Base-by-base conservation (phyloP, 2,329 filamentous ascomycete genomes). In the Fusarium papillatum region DNA sequence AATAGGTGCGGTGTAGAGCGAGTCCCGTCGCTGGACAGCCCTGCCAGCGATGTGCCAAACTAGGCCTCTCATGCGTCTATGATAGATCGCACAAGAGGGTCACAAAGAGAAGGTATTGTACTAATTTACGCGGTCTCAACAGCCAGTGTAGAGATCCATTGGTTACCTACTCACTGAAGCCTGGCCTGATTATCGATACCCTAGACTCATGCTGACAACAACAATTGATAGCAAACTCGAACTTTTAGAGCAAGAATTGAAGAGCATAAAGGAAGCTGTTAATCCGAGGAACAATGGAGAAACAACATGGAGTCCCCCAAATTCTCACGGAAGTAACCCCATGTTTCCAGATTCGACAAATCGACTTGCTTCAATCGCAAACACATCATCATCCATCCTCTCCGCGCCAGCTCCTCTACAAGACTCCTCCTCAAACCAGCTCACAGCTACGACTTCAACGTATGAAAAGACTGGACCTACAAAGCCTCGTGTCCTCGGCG, bases 191-290 rank as follows among this genome's bases (percentile, higher is more conserved):
- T n/a, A n/a, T n/a, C n/a, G 53, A 14, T 60, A 59, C 69, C 69
- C 60, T 55, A 64, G 19, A 71, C 50, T 13, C 24, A 22, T 67
- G 48, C 72, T 77, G 61, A 76, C 69, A 19, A 48, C 48, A 9
- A 66, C 60, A 26, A 16, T 13, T 31, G 29, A 57, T 59, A 90
- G 89, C 76, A 90, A 91, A 78, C 82, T 91, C 5, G 89, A 91
- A 73, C 86, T 89, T 72, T 82, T 90, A 7, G 88, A 88, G 63
- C 86, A 88, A 71, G 89, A 90, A 78, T 85, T 90, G n/a, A 86
- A 84, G 73, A 88, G 82, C 78, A 90, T 90, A 77, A 90, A 89
- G 76, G 85, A 90, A 74, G 87, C 85, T 55, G 89, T 91, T 50
- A 81, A 83, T 17, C 81, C 78, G 24, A 74, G 66, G 48, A 69